phyloP scores from a whole-genome alignment of 306 rosid genomes.

The Gynostemma pentaphyllum region DNA sequence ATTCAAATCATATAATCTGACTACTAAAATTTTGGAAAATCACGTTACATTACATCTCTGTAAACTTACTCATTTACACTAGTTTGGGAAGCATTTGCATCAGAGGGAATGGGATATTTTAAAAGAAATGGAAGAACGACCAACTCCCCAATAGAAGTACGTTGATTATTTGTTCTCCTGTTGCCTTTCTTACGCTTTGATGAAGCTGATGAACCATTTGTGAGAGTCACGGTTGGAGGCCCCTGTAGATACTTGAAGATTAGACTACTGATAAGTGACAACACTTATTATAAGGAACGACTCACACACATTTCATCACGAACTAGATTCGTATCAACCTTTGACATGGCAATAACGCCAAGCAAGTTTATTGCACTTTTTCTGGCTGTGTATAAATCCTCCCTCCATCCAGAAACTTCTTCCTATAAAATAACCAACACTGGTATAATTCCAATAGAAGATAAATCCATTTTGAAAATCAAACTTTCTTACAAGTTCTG shows the following conservation, averaged over 20 bases:
- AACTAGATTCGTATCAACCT: constrained; percentile 31
- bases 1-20: not conserved
- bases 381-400: constrained; percentile 79
- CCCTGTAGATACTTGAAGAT: constrained; percentile 39
- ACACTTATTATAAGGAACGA: constrained; percentile 8
- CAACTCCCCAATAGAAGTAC: constrained; percentile 62
- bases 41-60: constrained; percentile 5
- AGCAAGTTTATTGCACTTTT: constrained; percentile 80
- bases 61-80: constrained; percentile 52
- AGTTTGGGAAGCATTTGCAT: constrained; percentile 37
- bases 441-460: not conserved
- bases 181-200: constrained; percentile 76
- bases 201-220: constrained; percentile 31
- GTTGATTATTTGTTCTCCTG: constrained; percentile 36
- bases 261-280: not conserved
- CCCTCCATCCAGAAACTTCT: constrained; percentile 84
- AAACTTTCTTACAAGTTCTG: constrained; percentile 57
- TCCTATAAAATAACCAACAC: constrained; percentile 32
- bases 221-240: constrained; percentile 38
- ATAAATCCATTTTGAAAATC: not conserved
- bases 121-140: constrained; percentile 86
- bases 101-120: constrained; percentile 70
- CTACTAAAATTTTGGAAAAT: not conserved
- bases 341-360: constrained; percentile 74
- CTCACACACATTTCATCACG: constrained; percentile 6